Base-by-base conservation (phyloP, 345 rosid species). In the Hibiscus mutabilis region DNA sequence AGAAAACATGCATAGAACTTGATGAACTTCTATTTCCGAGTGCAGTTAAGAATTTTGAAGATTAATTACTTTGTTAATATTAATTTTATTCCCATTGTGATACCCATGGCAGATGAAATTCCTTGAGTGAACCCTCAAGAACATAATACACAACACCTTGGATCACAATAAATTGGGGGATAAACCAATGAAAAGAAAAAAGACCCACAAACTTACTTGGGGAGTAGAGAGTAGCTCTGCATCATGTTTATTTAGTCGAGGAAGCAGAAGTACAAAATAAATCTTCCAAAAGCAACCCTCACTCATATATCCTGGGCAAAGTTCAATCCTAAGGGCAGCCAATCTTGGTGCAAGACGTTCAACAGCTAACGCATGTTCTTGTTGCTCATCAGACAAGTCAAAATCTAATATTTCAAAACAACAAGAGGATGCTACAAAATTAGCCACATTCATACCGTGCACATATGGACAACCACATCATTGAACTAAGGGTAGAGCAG, bases 271-370 rank as follows among this genome's bases (percentile, higher is more conserved):
- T 19, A 96, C 93, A 74, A 92, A 96, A 77, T 92, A 96, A 60
- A 96, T 89, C 85, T 92, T 96, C 99, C 99, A 96, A 80, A 96
- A 92, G 88, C 92, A 84, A 76, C 77, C 85, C 49, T 88, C 97
- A 72, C 82, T 91, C 97, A 92, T 90, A 84, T 85, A 88, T 73
- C 90, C 90, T 0, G 99, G 97, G 77, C 99, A 96, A 73, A 96
- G 89, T 61, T 92, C 97, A 67, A 90, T 85, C 81, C 98, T 86
- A 2, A 92, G 80, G 59, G 93, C 96, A 76, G 89, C 90, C 78
- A 96, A 80, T 80, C 91, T 84, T 4, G 97, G 94, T 33, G 92
- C 88, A 55, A 89, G 89, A 68, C 77, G 85, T 70, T 96, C 99
- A 72, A 96, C 89, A 44, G 91, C 91, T 86, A 92, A 79, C 75